Conservation (phyloP, 1,139 yeast genomes). For the Ogataea hybrid region DNA sequence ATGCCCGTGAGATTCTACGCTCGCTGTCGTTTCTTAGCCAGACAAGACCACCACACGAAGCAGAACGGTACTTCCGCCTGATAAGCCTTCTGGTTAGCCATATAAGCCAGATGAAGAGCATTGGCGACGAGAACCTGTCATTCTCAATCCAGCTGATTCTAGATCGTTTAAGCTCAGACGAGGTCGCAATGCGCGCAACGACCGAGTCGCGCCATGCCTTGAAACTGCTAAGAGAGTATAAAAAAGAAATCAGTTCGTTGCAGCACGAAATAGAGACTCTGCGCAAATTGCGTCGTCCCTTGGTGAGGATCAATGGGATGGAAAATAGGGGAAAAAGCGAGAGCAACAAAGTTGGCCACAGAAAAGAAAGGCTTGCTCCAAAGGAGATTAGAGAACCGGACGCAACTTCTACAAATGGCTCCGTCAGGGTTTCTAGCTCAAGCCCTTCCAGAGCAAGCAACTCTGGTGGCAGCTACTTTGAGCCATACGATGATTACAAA, state of each 20-base stretch:
- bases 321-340: neutral
- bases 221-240: conserved; percentile 10
- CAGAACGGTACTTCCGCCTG: conserved; percentile 11
- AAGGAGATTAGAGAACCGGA: no score
- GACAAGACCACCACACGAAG: conserved; percentile 6
- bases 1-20: conserved; percentile 7
- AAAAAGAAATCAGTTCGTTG: conserved; percentile 15
- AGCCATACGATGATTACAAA: conserved; percentile 31
- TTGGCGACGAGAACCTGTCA: conserved; percentile 12
- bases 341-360: neutral
- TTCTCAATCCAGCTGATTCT: conserved; percentile 19
- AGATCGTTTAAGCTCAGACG: conserved; percentile 78
- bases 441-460: neutral
- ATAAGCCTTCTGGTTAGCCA: conserved; percentile 13
- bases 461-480: conserved; percentile 18
- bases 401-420: no score
- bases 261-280: conserved; percentile 2
- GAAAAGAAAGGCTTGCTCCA: no score
- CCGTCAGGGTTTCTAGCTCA: no score
- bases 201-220: conserved; percentile 55
- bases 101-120: conserved; percentile 8
- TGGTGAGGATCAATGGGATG: neutral
- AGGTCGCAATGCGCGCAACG: conserved; percentile 72
- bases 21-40: conserved; percentile 11
- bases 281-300: neutral